A percentile compares a stretch with the other conserved stretches of the same genome.
phyloP scores from a whole-genome alignment of 164 flowering plant genomes.

The Berberis thunbergii region DNA sequence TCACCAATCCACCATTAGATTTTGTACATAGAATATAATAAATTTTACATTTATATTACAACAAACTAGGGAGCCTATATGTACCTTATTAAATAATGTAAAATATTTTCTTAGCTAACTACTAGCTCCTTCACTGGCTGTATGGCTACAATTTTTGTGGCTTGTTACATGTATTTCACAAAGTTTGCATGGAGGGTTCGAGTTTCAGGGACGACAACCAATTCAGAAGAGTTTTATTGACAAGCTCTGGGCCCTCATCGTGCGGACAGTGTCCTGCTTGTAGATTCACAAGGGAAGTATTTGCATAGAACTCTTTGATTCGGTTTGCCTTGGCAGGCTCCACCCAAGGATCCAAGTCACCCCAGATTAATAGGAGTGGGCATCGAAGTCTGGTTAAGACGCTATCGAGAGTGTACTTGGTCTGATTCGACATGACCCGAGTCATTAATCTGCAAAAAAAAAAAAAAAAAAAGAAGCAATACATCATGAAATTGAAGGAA shows the following conservation, averaged over 20 bases:
- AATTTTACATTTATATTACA: no score
- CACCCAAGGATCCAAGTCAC: conserved; percentile 98
- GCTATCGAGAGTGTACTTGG: conserved; percentile 63
- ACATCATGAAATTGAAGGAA: no score
- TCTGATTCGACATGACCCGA: conserved; percentile 70
- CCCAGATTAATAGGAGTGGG: conserved; percentile 87
- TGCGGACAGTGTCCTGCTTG: conserved; percentile 99
- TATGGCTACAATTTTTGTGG: background rate
- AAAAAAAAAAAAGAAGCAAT: background rate
- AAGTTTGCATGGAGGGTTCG: conserved; percentile 22
- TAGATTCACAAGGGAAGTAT: conserved; percentile 58
- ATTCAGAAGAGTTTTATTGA: conserved; percentile 53
- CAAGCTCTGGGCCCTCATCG: conserved; percentile 90
- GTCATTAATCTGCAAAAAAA: conserved; percentile 68
- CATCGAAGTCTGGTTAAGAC: conserved; percentile 61
- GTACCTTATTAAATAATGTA: no score
- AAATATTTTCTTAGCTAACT: no score
- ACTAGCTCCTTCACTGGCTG: background rate
- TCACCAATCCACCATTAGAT: no score
- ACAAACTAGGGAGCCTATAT: no score
- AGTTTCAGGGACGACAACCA: conserved; percentile 57
- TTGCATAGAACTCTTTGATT: conserved; percentile 84
- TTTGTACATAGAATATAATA: no score
- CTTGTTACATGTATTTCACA: conserved; percentile 5
- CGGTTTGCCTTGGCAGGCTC: conserved; percentile 78